phyloP scores from a whole-genome alignment of 306 rosid species.

The Vigna radiata region DNA sequence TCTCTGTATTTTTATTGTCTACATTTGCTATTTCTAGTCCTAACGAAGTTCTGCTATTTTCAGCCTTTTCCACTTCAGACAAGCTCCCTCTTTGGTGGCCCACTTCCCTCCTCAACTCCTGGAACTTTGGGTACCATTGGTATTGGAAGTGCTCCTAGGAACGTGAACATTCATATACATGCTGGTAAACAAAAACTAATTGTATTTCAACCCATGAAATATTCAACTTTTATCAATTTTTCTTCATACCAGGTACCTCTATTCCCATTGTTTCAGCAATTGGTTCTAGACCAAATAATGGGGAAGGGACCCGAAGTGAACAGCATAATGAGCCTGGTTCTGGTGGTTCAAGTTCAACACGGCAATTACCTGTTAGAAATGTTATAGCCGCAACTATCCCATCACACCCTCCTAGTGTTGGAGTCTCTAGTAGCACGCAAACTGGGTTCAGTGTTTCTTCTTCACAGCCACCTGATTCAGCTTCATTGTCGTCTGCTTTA shows the following conservation, averaged over 20 bases:
- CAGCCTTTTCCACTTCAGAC: conserved; percentile 96
- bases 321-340: conserved; percentile 60
- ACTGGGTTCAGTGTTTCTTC: conserved; percentile 64
- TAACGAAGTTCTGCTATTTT: conserved; percentile 47
- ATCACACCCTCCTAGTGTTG: conserved; percentile 55
- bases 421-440: conserved; percentile 51
- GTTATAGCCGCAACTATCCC: conserved; percentile 58
- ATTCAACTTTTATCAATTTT: conserved; percentile 41
- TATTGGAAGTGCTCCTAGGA: conserved; percentile 87
- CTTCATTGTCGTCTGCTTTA: conserved; percentile 62
- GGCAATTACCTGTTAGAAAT: conserved; percentile 65
- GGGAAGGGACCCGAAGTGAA: conserved; percentile 70
- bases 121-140: conserved; percentile 73
- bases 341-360: conserved; percentile 66
- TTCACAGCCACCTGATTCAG: conserved; percentile 65
- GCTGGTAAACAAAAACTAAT: conserved; percentile 65
- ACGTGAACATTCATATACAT: conserved; percentile 93
- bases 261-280: conserved; percentile 71
- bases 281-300: conserved; percentile 78
- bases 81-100: conserved; percentile 73
- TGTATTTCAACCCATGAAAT: conserved; percentile 13
- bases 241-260: conserved; percentile 55
- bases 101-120: conserved; percentile 73
- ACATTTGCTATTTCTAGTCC: conserved; percentile 24
- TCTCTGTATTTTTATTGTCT: conserved; percentile 24